Evolutionary conservation across 2,329 filamentous ascomycete species (phyloP).

Genomic region (Aspergillus texensis): DNA sequence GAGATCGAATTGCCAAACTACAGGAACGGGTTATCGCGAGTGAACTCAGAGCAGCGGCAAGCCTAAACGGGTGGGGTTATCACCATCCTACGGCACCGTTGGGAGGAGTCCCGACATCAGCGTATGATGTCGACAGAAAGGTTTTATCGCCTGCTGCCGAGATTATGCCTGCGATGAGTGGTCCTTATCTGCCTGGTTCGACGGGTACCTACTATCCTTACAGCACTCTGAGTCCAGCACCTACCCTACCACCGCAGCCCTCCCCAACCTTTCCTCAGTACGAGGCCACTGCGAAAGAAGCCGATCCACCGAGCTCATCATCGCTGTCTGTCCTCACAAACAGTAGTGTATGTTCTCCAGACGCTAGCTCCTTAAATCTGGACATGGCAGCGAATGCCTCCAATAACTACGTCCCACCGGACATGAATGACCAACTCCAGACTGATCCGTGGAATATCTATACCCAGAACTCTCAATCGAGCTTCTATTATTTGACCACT

Average conservation of each 20-base stretch:
- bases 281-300: background rate
- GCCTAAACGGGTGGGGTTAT: constrained; percentile 32
- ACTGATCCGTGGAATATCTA: constrained; percentile 8
- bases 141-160: constrained; percentile 6
- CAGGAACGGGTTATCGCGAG: constrained; percentile 39
- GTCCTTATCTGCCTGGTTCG: background rate
- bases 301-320: background rate
- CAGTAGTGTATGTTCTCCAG: background rate
- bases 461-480: background rate
- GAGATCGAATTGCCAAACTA: constrained; percentile 38
- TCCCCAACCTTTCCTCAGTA: background rate
- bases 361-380: background rate
- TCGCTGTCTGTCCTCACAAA: background rate
- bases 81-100: constrained; percentile 17
- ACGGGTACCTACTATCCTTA: background rate
- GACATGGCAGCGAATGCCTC: background rate
- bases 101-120: background rate
- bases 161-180: background rate
- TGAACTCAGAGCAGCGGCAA: constrained; percentile 34
- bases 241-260: background rate
- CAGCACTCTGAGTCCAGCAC: background rate
- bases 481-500: constrained; percentile 12
- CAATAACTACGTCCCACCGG: constrained; percentile 1
- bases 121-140: constrained; percentile 10
- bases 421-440: constrained; percentile 2